Base-by-base conservation (phyloP, 2,329 filamentous ascomycete genomes). In the Aspergillus awamori region DNA sequence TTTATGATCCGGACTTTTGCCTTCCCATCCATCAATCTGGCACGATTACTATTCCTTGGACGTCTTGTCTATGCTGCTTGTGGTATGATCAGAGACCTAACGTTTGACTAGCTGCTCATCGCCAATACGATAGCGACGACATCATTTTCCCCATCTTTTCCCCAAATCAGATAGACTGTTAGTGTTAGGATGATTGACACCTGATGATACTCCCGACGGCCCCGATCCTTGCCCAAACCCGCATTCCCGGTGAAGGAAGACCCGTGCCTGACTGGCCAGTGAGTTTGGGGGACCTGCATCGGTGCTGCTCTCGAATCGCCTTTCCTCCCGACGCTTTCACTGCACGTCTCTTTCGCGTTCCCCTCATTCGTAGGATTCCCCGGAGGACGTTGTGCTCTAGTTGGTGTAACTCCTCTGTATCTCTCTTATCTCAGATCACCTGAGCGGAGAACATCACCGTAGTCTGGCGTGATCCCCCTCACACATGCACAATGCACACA, bases 241-340 rank as follows among this genome's bases (percentile, higher is more conserved):
- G 65, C 59, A 52, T 30, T 54, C 53, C 59, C 71, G 72, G 72
- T 74, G 72, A 72, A 57, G 41, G 56, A 33, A 13, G 51, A 56
- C 41, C 28, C 28, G 52, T 57, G 60, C 38, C 62, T 58, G 45
- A 57, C 33, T 57, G 57, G 56, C 5, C 53, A 53, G 53, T 30
- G 39, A 43, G 24, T 38, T 51, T 28, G 41, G 41, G 47, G 47
- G 47, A 51, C 47, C 47, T 51, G 47, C 47, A 28, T 51, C 26
- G 24, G 24, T 20, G 24, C 36, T 43, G 26, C 24, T 10, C 24
- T 55, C 15, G 17, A 38, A 38, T 53, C 33, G 33, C 38, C 26
- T 57, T 36, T 13, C 43, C 17, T 60, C 28, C 47, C 43, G 39
- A 36, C 22, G 41, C 41, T 11, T 8, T 45, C 20, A 13, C 41